These are phyloP conservation scores for Fusarium tuaranense DNA, from an alignment of 2,329 filamentous ascomycete species.

Conservation along the genomic window DNA sequence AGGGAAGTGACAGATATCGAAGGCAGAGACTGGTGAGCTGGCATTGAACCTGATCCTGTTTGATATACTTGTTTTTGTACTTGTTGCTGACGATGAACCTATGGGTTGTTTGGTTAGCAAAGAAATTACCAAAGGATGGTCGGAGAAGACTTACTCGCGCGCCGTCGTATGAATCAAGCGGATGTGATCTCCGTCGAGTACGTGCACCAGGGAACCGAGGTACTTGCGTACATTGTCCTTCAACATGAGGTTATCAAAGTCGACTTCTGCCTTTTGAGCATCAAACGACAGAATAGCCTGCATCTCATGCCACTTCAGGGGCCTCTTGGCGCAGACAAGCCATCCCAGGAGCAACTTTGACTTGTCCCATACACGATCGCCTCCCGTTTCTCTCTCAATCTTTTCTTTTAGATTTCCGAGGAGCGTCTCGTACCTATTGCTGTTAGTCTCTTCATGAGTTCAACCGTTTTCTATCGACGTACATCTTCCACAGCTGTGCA, in stretches of 20 bases:
- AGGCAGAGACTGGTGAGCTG: constrained; percentile 43
- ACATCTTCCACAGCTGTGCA: neutral
- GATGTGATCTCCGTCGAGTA: neutral
- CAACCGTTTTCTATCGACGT: accelerated
- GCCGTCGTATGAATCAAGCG: neutral
- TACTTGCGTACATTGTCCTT: constrained; percentile 23
- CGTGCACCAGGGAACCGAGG: neutral
- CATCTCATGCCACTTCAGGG: constrained; percentile 56
- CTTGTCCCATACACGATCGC: constrained; percentile 1
- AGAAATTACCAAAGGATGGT: accelerated
- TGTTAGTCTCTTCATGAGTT: neutral
- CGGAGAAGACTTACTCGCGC: neutral
- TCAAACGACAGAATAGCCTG: constrained; percentile 49
- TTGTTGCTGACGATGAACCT: constrained; percentile 42
- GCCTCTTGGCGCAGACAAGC: constrained; percentile 54
- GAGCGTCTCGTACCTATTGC: neutral
- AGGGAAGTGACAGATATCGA: constrained; percentile 49
- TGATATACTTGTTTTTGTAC: constrained; percentile 40
- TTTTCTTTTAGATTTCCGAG: neutral
- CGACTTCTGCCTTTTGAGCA: constrained; percentile 10
- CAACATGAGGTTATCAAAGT: constrained; percentile 39
- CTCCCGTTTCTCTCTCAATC: neutral
- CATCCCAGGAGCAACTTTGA: constrained; percentile 52
- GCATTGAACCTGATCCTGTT: constrained; percentile 22
- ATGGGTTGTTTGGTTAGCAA: accelerated